Evolutionary conservation across 768 basidiomycete species (phyloP), one percentile per base, ranked within the genome.

Genomic region (Boletus speciosus): DNA sequence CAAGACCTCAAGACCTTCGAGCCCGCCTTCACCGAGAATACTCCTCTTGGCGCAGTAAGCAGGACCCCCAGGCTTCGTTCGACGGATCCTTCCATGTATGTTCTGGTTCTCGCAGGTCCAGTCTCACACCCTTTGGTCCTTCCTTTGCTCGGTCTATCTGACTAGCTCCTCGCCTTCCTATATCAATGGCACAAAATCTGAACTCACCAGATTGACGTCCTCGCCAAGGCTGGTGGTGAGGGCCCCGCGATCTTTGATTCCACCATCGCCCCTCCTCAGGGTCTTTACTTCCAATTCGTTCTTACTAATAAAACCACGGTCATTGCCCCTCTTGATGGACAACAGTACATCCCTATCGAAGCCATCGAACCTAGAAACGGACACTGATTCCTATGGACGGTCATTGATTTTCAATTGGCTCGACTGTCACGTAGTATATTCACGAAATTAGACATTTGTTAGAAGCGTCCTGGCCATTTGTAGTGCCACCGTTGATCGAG

Each of bases 191-290:
- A 82, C 90, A 70, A 76, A 78, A 55, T 69, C 76, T 31, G 84
- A 88, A 64, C 76, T 91, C 62, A 75, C 61, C 81, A 89, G 68
- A 77, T 93, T 62, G 84, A 85, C 60, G 79, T 88, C 49, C 84
- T 83, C 58, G 88, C 87, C 69, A 93, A 93, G 74, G 85, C 84
- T 49, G 90, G 90, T 44, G 85, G 84, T 48, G 91, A 94, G 67
- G 90, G 91, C 45, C 77, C 83, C n/a, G 85, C 88, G 47, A 90
- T 93, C 61, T 89, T 90, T 70, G 90, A 93, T 76, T 87, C 87
- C 8, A 85, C 90, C 34, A 86, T 88, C 50, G 90, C 92, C 29
- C 76, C 92, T 50, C 80, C 91, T 38, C 93, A 94, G 71, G 90
- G 91, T 40, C 76, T 93, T 46, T 92, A 85, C 79, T 91, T 90